A percentile compares a stretch with the other conserved stretches of the same genome.
Conservation (phyloP, 2,329 filamentous ascomycete species). For the Myriosclerotinia curreyana region DNA sequence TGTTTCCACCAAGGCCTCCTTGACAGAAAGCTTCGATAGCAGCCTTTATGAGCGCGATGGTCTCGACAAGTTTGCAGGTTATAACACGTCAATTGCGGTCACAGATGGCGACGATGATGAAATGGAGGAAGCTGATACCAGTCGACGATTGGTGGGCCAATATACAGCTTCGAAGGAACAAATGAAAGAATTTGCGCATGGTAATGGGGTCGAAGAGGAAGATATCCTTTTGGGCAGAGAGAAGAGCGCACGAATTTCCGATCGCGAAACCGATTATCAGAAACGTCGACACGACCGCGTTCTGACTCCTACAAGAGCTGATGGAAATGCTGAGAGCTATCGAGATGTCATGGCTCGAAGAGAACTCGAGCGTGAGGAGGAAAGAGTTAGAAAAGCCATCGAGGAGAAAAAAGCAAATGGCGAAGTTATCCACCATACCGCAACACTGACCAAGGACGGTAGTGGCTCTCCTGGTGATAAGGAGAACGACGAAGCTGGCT, state of each 20-base stretch:
- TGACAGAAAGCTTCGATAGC: conserved; percentile 86
- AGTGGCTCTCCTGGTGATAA: conserved; percentile 54
- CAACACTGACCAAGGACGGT: conserved; percentile 66
- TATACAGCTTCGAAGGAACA: conserved; percentile 91
- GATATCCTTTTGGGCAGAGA: conserved; percentile 83
- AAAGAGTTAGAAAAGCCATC: conserved; percentile 76
- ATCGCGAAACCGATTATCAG: conserved; percentile 96
- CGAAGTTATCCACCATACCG: conserved; percentile 60
- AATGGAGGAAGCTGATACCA: conserved; percentile 69
- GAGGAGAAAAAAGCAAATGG: conserved; percentile 64
- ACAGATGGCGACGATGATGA: conserved; percentile 75
- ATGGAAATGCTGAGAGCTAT: conserved; percentile 80
- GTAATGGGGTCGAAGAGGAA: conserved; percentile 83
- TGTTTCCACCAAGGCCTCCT: conserved; percentile 81
- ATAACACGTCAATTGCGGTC: conserved; percentile 83
- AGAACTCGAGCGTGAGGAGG: conserved; percentile 91
- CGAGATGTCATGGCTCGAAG: conserved; percentile 86
- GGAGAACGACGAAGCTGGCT: conserved; percentile 68
- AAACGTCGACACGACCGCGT: conserved; percentile 88
- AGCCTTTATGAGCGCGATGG: conserved; percentile 79
- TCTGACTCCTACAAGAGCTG: conserved; percentile 79
- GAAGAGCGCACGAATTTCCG: conserved; percentile 84
- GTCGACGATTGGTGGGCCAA: conserved; percentile 81
- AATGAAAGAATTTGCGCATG: conserved; percentile 89
- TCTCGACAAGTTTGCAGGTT: conserved; percentile 80